These are phyloP conservation scores for Vaccinium vitisidaea DNA, from an alignment of 148 eudicot genomes.

Conservation along the genomic window DNA sequence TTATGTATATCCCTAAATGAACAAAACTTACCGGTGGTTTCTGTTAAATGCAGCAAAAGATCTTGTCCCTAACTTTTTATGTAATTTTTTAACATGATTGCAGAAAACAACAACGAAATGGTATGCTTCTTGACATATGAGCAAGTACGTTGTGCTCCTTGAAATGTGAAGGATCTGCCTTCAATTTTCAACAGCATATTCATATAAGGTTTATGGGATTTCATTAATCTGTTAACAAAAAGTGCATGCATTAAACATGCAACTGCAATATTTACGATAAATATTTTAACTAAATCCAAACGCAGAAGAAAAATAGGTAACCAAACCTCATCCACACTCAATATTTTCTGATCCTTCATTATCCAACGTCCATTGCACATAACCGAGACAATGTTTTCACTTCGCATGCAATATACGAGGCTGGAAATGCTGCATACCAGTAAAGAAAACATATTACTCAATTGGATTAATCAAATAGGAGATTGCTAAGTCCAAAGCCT, in stretches of 20 bases:
- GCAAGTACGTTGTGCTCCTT: background rate
- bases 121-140: background rate
- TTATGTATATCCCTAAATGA: background rate
- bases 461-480: background rate
- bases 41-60: background rate
- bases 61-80: background rate
- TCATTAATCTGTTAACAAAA: background rate
- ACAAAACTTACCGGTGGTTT: background rate
- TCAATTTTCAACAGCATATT: background rate
- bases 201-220: background rate
- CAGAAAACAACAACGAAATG: background rate
- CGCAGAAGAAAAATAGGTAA: background rate
- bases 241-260: background rate
- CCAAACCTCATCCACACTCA: slow-evolving; percentile 76
- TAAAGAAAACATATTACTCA: background rate
- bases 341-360: slow-evolving; percentile 77
- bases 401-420: slow-evolving; percentile 82
- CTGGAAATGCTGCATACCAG: slow-evolving; percentile 72
- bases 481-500: background rate
- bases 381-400: slow-evolving; percentile 80
- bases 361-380: slow-evolving; percentile 95
- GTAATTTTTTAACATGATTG: background rate
- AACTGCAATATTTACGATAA: background rate
- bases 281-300: background rate
- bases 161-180: background rate